phyloP scores from a whole-genome alignment of 2,329 filamentous ascomycete genomes.

The Monosporascus sp. region DNA sequence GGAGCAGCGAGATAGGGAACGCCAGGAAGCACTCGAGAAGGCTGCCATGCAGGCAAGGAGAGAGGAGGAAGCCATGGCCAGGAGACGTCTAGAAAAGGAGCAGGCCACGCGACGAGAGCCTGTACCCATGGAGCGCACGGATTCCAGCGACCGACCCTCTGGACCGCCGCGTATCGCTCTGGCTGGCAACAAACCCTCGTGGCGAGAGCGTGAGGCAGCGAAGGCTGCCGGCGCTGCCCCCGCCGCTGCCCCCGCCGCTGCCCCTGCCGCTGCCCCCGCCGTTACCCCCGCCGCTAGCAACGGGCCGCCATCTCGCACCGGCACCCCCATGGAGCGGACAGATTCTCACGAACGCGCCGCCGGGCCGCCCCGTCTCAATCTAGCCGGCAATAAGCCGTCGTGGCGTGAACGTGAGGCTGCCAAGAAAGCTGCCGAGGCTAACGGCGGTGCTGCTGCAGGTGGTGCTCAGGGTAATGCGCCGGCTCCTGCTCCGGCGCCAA shows the following conservation, averaged over 20 bases:
- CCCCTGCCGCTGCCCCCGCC: conserved; percentile 17
- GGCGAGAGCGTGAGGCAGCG: conserved; percentile 56
- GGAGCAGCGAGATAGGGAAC: conserved; percentile 61
- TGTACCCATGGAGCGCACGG: conserved; percentile 36
- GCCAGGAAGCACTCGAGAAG: conserved; percentile 62
- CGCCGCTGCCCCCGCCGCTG: conserved; percentile 15
- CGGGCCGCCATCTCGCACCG: conserved; percentile 23
- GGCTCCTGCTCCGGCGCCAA: conserved; percentile 25
- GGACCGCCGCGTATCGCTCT: conserved; percentile 52
- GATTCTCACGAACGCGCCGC: conserved; percentile 21
- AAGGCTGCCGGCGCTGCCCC: conserved; percentile 37
- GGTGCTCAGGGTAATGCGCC: neutral
- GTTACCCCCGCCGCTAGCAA: conserved; percentile 16
- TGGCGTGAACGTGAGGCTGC: conserved; percentile 71
- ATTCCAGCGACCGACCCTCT: conserved; percentile 41
- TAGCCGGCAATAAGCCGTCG: conserved; percentile 57
- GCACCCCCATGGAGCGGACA: conserved; percentile 21
- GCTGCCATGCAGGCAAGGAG: conserved; percentile 69
- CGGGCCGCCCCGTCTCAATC: conserved; percentile 53
- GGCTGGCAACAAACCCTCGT: conserved; percentile 45
- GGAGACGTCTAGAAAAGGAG: conserved; percentile 62
- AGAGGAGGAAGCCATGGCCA: conserved; percentile 82
- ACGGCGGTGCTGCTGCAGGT: conserved; percentile 19
- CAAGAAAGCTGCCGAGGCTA: conserved; percentile 31
- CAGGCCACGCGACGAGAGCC: conserved; percentile 37